These are phyloP conservation scores for Arthrobotrys entomopaga DNA, from an alignment of 2,329 filamentous ascomycete genomes.

Conservation along the genomic window DNA sequence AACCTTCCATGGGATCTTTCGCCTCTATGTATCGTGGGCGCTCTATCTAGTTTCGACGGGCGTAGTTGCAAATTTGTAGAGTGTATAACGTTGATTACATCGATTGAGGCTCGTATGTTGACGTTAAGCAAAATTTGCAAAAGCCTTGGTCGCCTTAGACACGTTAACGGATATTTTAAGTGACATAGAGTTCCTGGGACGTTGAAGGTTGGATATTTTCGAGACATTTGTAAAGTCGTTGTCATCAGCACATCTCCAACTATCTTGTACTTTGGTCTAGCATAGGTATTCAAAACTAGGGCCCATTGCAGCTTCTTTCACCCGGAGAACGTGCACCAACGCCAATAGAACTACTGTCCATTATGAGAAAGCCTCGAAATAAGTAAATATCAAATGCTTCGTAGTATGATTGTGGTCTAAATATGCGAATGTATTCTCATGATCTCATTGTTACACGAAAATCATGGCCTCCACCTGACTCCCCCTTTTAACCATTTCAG, in stretches of 20 bases:
- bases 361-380: no score
- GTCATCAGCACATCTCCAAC: no score
- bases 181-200: neutral
- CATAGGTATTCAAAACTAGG: no score
- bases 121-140: neutral
- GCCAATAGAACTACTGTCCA: no score
- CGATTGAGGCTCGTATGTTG: neutral
- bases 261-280: no score
- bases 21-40: neutral
- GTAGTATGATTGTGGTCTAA: no score
- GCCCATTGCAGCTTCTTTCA: no score
- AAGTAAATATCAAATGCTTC: no score
- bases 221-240: neutral
- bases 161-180: neutral
- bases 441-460: no score
- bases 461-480: conserved; percentile 38
- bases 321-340: no score
- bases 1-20: neutral
- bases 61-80: conserved; percentile 15
- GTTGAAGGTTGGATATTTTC: neutral
- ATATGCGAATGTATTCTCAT: no score
- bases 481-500: conserved; percentile 43
- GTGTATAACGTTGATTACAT: neutral
- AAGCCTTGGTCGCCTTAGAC: neutral
- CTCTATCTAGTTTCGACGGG: conserved; percentile 11